Base-by-base conservation (phyloP, 176 grass and related monocot species). In the Lolium multiflorum region DNA sequence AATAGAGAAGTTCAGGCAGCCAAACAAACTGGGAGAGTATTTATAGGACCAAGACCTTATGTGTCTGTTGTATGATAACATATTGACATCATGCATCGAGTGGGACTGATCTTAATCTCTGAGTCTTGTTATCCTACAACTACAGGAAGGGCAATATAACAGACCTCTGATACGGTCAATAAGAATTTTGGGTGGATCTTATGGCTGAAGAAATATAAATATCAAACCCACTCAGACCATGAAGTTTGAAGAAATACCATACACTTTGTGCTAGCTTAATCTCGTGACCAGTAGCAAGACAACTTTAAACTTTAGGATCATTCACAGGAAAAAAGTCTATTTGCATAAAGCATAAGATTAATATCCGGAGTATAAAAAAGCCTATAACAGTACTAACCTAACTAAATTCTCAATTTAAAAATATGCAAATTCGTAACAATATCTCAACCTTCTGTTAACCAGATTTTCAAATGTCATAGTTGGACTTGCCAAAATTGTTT, bases 241-340 rank as follows among this genome's bases (percentile, higher is more conserved):
- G 43, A 71, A 44, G 50, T 71, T 39, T 82, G 81, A 82, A 37
- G 35, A 43, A 43, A 71, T 7, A 56, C 43, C 49, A 38, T 57
- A 60, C 35, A 59, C 20, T 14, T 78, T 78, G 76, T 78, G 35
- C 75, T 78, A n/a, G 51, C 51, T 69, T 68, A 56, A 82, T 71
- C 64, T 82, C 39, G 56, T 82, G 31, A 55, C 6, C 49, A 82
- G 37, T 43, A 57, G 20, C 13, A 43, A 82, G 12, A 82, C 69
- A 70, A 41, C 31, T 51, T 81, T 44, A 82, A 82, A 56, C 66
- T 71, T 71, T 57, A 82, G 51, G 14, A 58, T 57, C 81, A 82
- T 82, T 39, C 51, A 52, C 37, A 82, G 15, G 25, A 47, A 4
- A 59, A 17, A 83, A 39, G 28, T 58, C 14, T 72, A 72, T 17